Base-by-base conservation (phyloP, 352 stramenopile species). In the Globisporangium iwayamae region DNA sequence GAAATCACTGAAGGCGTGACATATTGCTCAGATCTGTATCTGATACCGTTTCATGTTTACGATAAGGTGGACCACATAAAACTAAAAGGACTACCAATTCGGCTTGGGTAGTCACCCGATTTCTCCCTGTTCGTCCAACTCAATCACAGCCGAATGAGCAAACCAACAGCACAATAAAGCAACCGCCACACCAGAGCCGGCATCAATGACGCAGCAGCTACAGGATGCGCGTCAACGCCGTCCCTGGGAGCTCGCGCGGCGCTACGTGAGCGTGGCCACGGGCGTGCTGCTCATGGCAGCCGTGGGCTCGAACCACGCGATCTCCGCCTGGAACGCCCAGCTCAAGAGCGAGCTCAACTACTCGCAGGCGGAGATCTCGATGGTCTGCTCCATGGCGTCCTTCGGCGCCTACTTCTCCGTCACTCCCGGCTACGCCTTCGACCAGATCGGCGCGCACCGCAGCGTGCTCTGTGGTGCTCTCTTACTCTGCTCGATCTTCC, bases 391-490 rank as follows among this genome's bases (percentile, higher is more conserved):
- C 39, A 86, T 90, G 78, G 80, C 79, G 36, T 88, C 80, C 41
- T 93, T 93, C 67, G 84, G 84, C 45, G 79, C 79, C 46, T 93
- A 90, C 69, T 90, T 90, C 68, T 87, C 79, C 10, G 77, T 93
- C 47, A 74, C 70, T 53, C 77, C 79, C 9, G 84, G 82, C 45
- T 83, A 76, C 65, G 76, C 90, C 22, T 90, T 85, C 36, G 84
- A 93, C 67, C 77, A 60, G 34, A 83, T 93, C 43, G 82, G 81
- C 18, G 72, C 81, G 5, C 82, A 90, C 57, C 66, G 50, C 18
- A 90, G 82, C 53, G 73, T 89, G 45, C 38, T 90, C 1, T 61
- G 86, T 6, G 76, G 78, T 10, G 79, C 73, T 0, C 30, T 67
- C 6, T 45, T 83, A 46, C 66, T 90, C 36, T 70, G 69, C 3